Conservation (phyloP, 768 basidiomycete species). For the Leccinum variicolor region DNA sequence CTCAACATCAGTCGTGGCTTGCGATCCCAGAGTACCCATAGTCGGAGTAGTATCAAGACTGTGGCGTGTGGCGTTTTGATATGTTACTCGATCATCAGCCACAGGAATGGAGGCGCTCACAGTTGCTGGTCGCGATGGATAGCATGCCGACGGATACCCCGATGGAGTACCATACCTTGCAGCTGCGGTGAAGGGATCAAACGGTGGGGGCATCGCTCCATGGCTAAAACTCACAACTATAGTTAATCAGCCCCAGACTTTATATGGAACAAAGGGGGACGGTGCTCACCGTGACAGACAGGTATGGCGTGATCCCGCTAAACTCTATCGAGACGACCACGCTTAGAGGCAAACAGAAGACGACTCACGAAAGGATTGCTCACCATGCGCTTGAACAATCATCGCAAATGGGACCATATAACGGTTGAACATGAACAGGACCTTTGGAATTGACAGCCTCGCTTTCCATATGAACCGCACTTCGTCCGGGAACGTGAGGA, state of each 20-base stretch:
- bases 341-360: neutral
- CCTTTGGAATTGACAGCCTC: constrained; percentile 25
- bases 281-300: constrained; percentile 17
- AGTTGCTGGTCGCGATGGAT: constrained; percentile 36
- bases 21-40: constrained; percentile 37
- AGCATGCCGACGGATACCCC: constrained; percentile 31
- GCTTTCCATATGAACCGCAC: constrained; percentile 33
- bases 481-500: constrained; percentile 34
- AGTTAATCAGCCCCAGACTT: neutral
- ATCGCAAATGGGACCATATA: constrained; percentile 32
- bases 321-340: constrained; percentile 15
- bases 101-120: constrained; percentile 20
- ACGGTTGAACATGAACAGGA: constrained; percentile 33
- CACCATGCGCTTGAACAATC: constrained; percentile 30
- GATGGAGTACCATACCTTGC: constrained; percentile 21
- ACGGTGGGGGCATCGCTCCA: too few species aligned
- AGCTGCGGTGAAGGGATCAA: constrained; percentile 15
- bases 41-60: constrained; percentile 31
- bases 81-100: neutral
- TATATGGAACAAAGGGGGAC: neutral
- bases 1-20: constrained; percentile 23
- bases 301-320: constrained; percentile 14
- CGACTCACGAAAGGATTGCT: neutral
- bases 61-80: constrained; percentile 5
- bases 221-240: neutral